These are phyloP conservation scores for Gossypium herbaceum DNA, from an alignment of 345 rosid species.

Conservation along the genomic window DNA sequence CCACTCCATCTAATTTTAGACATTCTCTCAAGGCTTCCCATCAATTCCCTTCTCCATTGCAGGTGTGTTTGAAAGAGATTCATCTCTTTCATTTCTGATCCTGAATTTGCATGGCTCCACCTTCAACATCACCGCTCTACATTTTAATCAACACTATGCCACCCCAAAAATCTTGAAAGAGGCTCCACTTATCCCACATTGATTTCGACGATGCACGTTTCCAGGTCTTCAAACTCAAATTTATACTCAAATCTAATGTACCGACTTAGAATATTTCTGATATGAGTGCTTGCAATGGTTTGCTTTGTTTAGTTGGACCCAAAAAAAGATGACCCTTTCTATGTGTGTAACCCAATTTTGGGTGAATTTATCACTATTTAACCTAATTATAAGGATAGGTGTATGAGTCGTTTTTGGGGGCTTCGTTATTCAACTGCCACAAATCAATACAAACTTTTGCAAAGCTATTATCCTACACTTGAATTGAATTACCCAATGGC, in stretches of 20 bases:
- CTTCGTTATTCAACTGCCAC: slow-evolving; percentile 14
- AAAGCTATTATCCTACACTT: background rate
- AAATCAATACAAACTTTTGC: slow-evolving; percentile 17
- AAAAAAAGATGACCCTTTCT: slow-evolving; percentile 5
- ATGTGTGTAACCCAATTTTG: slow-evolving; percentile 17
- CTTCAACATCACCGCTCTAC: slow-evolving; percentile 8
- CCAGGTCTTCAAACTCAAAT: background rate
- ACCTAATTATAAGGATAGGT: background rate
- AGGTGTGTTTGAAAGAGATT: slow-evolving; percentile 14
- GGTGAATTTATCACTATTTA: slow-evolving; percentile 16
- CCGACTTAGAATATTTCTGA: slow-evolving; percentile 1
- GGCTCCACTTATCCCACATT: slow-evolving; percentile 7
- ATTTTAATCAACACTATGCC: slow-evolving; percentile 14
- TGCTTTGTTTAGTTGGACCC: slow-evolving; percentile 14
- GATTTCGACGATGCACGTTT: background rate
- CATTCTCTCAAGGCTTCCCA: slow-evolving; percentile 11
- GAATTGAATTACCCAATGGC: slow-evolving; percentile 1
- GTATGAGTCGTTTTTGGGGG: background rate
- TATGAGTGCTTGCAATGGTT: slow-evolving; percentile 19
- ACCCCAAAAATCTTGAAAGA: background rate
- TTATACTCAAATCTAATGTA: background rate
- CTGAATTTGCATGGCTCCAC: slow-evolving; percentile 12
- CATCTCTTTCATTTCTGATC: slow-evolving; percentile 7
- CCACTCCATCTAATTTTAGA: background rate
- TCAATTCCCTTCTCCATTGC: slow-evolving; percentile 8